Percentiles rank a stretch among this genome's conserved stretches.
These are phyloP conservation scores for Trichoderma pleuroti DNA, from an alignment of 2,329 filamentous ascomycete species.

Conservation along the genomic window DNA sequence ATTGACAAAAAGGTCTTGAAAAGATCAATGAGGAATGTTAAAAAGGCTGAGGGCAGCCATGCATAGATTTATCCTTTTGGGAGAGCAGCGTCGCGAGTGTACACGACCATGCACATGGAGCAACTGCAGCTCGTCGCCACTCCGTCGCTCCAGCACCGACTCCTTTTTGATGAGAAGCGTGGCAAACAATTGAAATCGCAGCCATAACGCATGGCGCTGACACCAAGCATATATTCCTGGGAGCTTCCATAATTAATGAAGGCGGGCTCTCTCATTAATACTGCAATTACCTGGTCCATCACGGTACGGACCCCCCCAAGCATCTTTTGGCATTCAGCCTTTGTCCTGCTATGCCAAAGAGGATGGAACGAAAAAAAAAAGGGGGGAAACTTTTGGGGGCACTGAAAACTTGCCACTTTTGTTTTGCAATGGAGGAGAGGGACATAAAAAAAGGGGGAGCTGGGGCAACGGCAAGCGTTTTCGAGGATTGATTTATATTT, in stretches of 20 bases:
- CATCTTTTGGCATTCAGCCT: background rate
- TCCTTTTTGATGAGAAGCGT: background rate
- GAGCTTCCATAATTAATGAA: background rate
- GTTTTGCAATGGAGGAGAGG: background rate
- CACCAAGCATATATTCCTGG: background rate
- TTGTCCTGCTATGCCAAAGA: background rate
- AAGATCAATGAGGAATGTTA: background rate
- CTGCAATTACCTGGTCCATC: background rate
- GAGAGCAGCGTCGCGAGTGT: background rate
- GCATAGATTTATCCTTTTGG: background rate
- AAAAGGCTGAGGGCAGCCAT: background rate
- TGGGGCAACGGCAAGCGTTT: background rate
- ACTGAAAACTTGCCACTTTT: background rate
- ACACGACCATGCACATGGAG: background rate
- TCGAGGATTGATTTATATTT: background rate
- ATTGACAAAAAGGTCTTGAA: background rate
- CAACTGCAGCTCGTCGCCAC: background rate
- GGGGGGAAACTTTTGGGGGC: background rate
- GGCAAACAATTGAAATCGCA: background rate
- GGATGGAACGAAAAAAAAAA: background rate
- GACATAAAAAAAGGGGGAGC: background rate
- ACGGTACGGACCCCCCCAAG: background rate
- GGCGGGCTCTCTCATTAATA: background rate
- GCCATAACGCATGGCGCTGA: background rate
- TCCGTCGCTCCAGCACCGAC: background rate